These are phyloP conservation scores for Meyerozyma smithsonii DNA, from an alignment of 1,139 yeast species.

Conservation along the genomic window DNA sequence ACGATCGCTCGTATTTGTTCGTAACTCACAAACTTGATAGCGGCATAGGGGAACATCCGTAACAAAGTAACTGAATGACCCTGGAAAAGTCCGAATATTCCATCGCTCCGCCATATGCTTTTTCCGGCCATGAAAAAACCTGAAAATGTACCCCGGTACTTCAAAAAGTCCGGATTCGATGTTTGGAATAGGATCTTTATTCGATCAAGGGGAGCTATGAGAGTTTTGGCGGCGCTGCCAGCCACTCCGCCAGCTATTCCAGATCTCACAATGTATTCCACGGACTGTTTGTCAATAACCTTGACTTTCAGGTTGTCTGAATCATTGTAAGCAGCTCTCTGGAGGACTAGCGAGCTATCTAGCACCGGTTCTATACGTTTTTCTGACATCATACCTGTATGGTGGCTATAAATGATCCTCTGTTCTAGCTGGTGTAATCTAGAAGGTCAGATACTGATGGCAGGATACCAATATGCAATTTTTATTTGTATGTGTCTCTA, in stretches of 20 bases:
- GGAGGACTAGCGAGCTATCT: neutral
- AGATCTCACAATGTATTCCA: conserved; percentile 74
- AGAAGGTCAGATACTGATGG: neutral
- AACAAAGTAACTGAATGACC: conserved; percentile 93
- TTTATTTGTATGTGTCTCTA: neutral
- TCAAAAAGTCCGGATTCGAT: conserved; percentile 79
- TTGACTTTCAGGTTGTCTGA: conserved; percentile 6
- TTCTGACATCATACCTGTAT: neutral
- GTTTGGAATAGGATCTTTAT: conserved; percentile 94
- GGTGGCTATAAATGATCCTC: neutral
- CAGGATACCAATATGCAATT: neutral
- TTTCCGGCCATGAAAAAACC: conserved; percentile 75
- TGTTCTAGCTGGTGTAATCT: neutral
- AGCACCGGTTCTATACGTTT: neutral
- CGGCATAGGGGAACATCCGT: conserved; percentile 94
- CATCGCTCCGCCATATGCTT: conserved; percentile 65
- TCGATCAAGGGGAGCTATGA: conserved; percentile 93
- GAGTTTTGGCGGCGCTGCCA: conserved; percentile 90
- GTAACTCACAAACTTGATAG: conserved; percentile 94
- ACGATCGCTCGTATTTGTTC: conserved; percentile 82
- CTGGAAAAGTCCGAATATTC: conserved; percentile 79
- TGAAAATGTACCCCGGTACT: conserved; percentile 72
- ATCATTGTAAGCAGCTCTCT: neutral
- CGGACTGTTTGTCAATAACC: conserved; percentile 58
- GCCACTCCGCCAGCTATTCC: conserved; percentile 96